Evolutionary conservation across 2,329 filamentous ascomycete genomes (phyloP).

Genomic region (Xylariales sp.): DNA sequence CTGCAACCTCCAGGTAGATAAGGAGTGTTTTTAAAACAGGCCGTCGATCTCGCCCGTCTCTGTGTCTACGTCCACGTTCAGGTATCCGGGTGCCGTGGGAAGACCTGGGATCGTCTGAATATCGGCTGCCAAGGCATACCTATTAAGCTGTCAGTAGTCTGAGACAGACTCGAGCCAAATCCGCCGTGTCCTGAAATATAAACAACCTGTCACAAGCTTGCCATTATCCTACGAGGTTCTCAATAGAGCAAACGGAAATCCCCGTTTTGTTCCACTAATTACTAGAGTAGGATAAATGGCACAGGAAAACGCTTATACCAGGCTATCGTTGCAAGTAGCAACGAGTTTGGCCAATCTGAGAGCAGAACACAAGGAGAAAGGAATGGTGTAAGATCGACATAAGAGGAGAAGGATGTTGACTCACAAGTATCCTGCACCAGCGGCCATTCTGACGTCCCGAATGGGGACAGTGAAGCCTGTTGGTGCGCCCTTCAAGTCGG

Average conservation of each 20-base stretch:
- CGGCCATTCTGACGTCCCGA: conserved; percentile 87
- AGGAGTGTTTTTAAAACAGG: conserved; percentile 73
- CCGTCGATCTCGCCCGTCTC: conserved; percentile 85
- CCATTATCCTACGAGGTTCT: no score
- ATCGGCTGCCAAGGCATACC: conserved; percentile 90
- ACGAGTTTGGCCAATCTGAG: no score
- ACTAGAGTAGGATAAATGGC: no score
- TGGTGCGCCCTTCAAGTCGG: conserved; percentile 89
- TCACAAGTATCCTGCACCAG: conserved; percentile 87
- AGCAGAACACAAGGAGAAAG: background rate
- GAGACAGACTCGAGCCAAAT: no score
- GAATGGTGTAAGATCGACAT: background rate
- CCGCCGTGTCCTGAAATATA: no score
- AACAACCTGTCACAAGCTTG: no score
- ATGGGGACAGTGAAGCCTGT: conserved; percentile 94
- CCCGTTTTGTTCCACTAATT: no score
- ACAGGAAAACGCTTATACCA: no score
- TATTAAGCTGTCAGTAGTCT: conserved; percentile 28
- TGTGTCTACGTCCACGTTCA: conserved; percentile 82
- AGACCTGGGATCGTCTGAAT: conserved; percentile 97
- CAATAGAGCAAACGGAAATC: no score
- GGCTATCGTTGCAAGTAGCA: no score
- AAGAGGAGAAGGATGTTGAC: conserved; percentile 26
- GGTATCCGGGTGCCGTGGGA: conserved; percentile 89
- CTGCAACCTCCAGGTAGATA: no score